A percentile compares a stretch with the other conserved stretches of the same genome.
Conservation (phyloP, 176 grass and related monocot genomes). For the Zea luxurians region DNA sequence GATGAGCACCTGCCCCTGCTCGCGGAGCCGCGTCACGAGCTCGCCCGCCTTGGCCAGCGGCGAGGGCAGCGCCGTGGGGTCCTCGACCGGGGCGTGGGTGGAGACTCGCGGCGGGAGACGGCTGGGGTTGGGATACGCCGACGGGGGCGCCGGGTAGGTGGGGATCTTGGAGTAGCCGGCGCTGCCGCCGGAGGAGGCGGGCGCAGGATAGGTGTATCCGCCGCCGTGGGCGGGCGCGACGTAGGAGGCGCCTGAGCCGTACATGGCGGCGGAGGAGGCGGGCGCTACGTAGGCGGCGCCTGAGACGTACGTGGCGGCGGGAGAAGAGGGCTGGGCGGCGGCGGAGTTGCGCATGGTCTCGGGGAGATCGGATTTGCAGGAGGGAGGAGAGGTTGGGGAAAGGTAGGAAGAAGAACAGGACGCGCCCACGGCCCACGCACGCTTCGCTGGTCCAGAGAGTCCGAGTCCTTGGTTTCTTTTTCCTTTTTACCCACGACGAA, state of each 20-base stretch:
- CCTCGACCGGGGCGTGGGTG: constrained; percentile 13
- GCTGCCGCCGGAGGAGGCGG: constrained; percentile 2
- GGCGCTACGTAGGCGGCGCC: constrained; percentile 22
- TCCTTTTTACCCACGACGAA: no score
- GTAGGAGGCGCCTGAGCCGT: constrained; percentile 34
- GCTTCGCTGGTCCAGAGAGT: background rate
- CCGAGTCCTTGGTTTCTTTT: no score
- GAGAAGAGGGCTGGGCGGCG: background rate
- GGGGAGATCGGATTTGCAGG: constrained; percentile 18
- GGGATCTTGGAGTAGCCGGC: constrained; percentile 54
- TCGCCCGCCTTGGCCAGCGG: constrained; percentile 51
- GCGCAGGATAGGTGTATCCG: constrained; percentile 38
- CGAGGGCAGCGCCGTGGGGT: constrained; percentile 42
- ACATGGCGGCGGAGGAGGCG: constrained; percentile 30
- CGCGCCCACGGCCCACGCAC: background rate
- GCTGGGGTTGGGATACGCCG: constrained; percentile 36
- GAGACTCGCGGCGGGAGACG: background rate
- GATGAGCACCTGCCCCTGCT: constrained; percentile 71
- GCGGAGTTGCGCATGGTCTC: constrained; percentile 31
- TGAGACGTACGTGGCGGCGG: constrained; percentile 1
- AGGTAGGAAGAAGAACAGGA: background rate
- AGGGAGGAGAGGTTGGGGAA: constrained; percentile 17
- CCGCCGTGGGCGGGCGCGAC: constrained; percentile 14
- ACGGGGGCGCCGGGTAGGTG: constrained; percentile 38
- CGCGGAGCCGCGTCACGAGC: constrained; percentile 61